phyloP scores from a whole-genome alignment of 495 filamentous ascomycete species.

The Aspergillus panamensis region DNA sequence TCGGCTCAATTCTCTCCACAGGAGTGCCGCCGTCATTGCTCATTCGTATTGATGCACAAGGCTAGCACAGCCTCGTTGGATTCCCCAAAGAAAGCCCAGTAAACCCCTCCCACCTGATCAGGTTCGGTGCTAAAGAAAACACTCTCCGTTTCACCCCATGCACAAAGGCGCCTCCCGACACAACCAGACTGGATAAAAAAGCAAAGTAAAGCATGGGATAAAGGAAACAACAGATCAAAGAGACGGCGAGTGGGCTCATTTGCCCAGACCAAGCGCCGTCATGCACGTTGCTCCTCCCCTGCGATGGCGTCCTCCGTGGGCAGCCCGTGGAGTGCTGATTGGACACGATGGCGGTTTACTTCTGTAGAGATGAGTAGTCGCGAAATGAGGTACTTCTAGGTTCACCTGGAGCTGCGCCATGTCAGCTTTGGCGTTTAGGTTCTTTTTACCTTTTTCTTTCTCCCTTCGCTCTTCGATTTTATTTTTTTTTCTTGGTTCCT shows the following conservation, averaged over 20 bases:
- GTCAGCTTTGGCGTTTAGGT: slow-evolving; percentile 16
- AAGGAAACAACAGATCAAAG: not conserved
- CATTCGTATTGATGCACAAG: not conserved
- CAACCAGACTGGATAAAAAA: not conserved
- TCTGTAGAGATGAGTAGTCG: not conserved
- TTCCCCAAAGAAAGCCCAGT: not conserved
- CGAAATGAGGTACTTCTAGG: not conserved
- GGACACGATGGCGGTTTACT: not conserved
- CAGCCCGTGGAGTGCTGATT: not conserved
- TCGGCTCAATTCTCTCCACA: not conserved
- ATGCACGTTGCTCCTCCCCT: no score
- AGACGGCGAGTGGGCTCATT: not conserved
- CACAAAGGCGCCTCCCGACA: slow-evolving; percentile 10
- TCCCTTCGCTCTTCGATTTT: not conserved
- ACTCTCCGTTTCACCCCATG: slow-evolving; percentile 2
- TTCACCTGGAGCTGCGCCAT: slow-evolving; percentile 21
- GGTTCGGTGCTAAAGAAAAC: not conserved
- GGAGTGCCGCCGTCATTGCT: not conserved
- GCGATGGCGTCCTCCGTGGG: no score
- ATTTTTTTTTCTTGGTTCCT: not conserved
- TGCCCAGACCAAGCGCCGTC: no score
- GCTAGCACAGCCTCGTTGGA: not conserved
- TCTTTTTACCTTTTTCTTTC: slow-evolving; percentile 13
- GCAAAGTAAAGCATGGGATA: not conserved
- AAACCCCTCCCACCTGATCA: not conserved